A percentile compares a stretch with the other conserved stretches of the same genome.
phyloP scores from a whole-genome alignment of 2,329 filamentous ascomycete genomes.

The Cordyceps pruinosa region DNA sequence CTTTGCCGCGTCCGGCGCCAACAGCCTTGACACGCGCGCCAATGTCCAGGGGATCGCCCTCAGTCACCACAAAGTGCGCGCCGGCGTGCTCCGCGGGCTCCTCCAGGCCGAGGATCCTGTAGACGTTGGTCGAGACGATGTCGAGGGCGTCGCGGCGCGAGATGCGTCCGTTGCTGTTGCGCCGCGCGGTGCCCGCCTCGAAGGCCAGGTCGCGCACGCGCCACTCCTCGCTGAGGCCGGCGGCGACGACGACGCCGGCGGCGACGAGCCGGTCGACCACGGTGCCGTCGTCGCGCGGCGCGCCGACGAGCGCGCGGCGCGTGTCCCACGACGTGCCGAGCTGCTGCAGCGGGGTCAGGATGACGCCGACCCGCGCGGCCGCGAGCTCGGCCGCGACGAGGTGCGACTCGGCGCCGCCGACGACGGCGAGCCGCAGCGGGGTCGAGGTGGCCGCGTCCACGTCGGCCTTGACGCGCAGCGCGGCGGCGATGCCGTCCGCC shows the following conservation, averaged over 20 bases:
- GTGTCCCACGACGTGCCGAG: slow-evolving; percentile 53
- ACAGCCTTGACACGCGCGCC: slow-evolving; percentile 49
- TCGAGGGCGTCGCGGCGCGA: slow-evolving; percentile 48
- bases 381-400: slow-evolving; percentile 53
- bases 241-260: slow-evolving; percentile 51
- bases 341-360: slow-evolving; percentile 53
- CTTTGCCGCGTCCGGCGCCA: slow-evolving; percentile 26
- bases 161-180: slow-evolving; percentile 48
- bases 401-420: slow-evolving; percentile 58
- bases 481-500: slow-evolving; percentile 54
- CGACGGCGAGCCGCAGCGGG: slow-evolving; percentile 45
- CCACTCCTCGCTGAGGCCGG: slow-evolving; percentile 58
- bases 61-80: slow-evolving; percentile 54
- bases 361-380: slow-evolving; percentile 48
- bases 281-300: slow-evolving; percentile 60
- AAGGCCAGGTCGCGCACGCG: slow-evolving; percentile 52
- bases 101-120: slow-evolving; percentile 48
- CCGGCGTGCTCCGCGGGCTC: slow-evolving; percentile 20
- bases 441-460: slow-evolving; percentile 36
- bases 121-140: slow-evolving; percentile 50
- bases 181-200: slow-evolving; percentile 51
- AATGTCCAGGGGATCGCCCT: slow-evolving; percentile 57
- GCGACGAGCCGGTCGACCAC: slow-evolving; percentile 49
- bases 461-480: slow-evolving; percentile 51
- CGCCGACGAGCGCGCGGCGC: slow-evolving; percentile 54